phyloP scores from a whole-genome alignment of 495 filamentous ascomycete genomes.

The Oleoguttula mirabilis region DNA sequence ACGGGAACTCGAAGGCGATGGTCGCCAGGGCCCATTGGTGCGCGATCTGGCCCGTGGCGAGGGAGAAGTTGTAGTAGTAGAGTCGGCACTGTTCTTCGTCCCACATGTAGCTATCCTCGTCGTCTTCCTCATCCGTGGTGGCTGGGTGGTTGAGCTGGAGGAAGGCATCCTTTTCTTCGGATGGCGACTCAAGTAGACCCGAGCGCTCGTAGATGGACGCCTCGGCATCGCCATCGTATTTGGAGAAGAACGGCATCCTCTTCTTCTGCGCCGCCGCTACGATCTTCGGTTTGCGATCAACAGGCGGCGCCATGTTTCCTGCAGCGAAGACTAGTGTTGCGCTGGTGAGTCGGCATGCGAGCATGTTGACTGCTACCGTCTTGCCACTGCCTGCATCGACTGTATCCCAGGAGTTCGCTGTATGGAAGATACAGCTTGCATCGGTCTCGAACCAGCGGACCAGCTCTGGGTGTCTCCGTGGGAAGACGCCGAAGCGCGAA shows the following conservation, averaged over 20 bases:
- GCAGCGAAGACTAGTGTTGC: conserved; percentile 47
- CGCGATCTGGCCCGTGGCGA: conserved; percentile 31
- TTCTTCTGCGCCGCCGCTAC: conserved; percentile 19
- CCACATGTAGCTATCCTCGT: background rate
- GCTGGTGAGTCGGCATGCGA: conserved; percentile 50
- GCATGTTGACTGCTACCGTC: conserved; percentile 40
- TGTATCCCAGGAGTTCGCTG: conserved; percentile 52
- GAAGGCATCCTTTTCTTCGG: conserved; percentile 12
- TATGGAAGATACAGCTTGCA: conserved; percentile 54
- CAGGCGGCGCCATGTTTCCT: conserved; percentile 41
- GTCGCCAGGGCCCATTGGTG: conserved; percentile 50
- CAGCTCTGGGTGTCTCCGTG: conserved; percentile 40
- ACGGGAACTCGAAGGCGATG: conserved; percentile 54
- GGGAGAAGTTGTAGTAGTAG: conserved; percentile 50
- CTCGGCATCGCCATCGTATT: conserved; percentile 22
- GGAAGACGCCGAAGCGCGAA: conserved; percentile 53
- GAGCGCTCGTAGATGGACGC: conserved; percentile 12
- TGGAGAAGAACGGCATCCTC: conserved; percentile 28
- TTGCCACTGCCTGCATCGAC: conserved; percentile 13
- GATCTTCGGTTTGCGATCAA: conserved; percentile 15
- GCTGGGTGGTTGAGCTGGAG: background rate
- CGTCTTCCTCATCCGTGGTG: conserved; percentile 13
- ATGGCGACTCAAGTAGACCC: conserved; percentile 16
- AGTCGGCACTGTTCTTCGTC: conserved; percentile 53
- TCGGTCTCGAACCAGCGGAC: conserved; percentile 53